Evolutionary conservation across 139 green algal species (phyloP).

Genomic region (Chlamydomonas incerta): DNA sequence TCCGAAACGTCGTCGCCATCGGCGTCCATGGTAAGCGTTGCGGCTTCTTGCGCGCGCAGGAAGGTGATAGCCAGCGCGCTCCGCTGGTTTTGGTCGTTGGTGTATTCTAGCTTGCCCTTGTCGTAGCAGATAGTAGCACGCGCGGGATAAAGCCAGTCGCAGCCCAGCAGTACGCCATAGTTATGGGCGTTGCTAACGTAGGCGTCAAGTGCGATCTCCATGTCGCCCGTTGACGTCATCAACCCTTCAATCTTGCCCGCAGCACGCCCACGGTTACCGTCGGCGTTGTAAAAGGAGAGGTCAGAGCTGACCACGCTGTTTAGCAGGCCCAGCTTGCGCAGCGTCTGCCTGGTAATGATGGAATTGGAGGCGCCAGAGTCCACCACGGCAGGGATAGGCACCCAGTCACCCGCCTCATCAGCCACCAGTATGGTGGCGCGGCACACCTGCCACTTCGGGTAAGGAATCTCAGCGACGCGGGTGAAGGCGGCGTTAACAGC

Average conservation of each 20-base stretch:
- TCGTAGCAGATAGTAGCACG: background rate
- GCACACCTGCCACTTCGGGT: background rate
- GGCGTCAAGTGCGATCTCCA: background rate
- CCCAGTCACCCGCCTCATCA: background rate
- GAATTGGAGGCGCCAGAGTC: background rate
- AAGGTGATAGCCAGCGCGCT: background rate
- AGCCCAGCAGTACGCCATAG: background rate
- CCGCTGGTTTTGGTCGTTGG: background rate
- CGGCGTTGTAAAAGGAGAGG: background rate
- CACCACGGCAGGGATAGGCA: background rate
- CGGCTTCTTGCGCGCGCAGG: background rate
- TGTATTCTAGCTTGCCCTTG: background rate
- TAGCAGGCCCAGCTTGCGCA: background rate
- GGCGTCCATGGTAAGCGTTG: background rate
- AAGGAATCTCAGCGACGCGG: too few relatives aligned
- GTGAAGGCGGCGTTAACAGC: too few relatives aligned
- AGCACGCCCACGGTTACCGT: background rate
- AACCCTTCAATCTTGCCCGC: background rate
- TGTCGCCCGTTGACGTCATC: background rate
- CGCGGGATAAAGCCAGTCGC: background rate
- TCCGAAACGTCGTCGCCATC: too few relatives aligned
- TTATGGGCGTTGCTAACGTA: background rate
- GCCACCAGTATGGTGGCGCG: background rate
- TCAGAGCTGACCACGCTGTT: background rate
- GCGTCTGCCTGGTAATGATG: background rate